Conservation (phyloP, 768 basidiomycete genomes). For the Tricholoma terreum region DNA sequence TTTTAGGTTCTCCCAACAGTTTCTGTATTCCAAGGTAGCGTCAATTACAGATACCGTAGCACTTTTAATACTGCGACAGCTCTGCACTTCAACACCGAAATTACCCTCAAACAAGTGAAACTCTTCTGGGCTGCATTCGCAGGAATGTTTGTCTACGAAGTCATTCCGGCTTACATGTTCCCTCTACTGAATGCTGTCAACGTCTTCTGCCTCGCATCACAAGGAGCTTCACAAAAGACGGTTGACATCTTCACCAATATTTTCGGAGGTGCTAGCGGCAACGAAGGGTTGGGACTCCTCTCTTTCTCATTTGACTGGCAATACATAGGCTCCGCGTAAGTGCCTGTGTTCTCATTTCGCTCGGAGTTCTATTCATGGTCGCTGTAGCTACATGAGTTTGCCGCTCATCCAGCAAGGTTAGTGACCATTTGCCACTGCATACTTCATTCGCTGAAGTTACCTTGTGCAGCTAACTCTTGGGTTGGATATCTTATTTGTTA, state of each 20-base stretch:
- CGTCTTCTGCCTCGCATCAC: constrained; percentile 59
- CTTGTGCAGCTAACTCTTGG: constrained; percentile 50
- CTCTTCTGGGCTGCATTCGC: constrained; percentile 51
- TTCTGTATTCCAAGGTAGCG: constrained; percentile 54
- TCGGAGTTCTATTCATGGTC: neutral
- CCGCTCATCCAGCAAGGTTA: constrained; percentile 56
- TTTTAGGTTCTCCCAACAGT: constrained; percentile 52
- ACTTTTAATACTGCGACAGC: constrained; percentile 25
- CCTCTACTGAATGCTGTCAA: constrained; percentile 61
- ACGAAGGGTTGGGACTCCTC: constrained; percentile 63
- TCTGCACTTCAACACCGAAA: constrained; percentile 44
- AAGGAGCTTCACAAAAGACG: constrained; percentile 40
- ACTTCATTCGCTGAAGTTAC: neutral
- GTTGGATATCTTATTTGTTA: constrained; percentile 53
- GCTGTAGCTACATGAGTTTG: constrained; percentile 45
- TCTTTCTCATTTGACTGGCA: constrained; percentile 70
- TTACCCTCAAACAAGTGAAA: constrained; percentile 46
- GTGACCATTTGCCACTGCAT: neutral
- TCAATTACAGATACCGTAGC: neutral
- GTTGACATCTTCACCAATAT: constrained; percentile 55
- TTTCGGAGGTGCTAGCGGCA: constrained; percentile 64
- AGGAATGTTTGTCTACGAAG: constrained; percentile 51
- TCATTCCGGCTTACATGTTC: constrained; percentile 57
- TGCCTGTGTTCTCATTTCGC: neutral
- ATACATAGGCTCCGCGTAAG: constrained; percentile 49